Base-by-base conservation (phyloP, 2,329 filamentous ascomycete genomes). In the Cadophora sp. region DNA sequence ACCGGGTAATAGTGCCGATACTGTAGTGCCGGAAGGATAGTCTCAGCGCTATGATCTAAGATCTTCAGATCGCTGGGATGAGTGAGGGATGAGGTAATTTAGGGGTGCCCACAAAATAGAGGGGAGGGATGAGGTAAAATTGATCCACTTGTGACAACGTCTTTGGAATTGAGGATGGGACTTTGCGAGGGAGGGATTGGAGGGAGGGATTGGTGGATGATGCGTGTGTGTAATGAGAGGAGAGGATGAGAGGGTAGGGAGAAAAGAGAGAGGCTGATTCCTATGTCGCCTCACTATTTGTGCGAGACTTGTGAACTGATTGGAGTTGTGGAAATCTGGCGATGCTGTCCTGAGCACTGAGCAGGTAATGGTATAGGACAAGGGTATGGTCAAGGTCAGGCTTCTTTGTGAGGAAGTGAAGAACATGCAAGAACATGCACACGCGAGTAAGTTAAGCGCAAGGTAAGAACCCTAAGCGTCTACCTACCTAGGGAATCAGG, bases 21-120 rank as follows among this genome's bases (percentile, higher is more conserved):
- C n/a, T n/a, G n/a, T n/a, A n/a, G n/a, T n/a, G n/a, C n/a, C n/a
- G n/a, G n/a, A n/a, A n/a, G n/a, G n/a, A n/a, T n/a, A n/a, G n/a
- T n/a, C n/a, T n/a, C n/a, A n/a, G n/a, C 20, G 39, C 20, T 59
- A 45, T 45, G 56, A 59, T 30, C 56, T 59, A 59, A 59, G 56
- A 59, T 59, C 56, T 45, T 43, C 56, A 8, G 55, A 43, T 41
- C 36, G 30, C 51, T 55, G 27, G 51, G 51, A 55, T 55, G 51
- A 30, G 24, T 18, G 27, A 18, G 27, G 27, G 27, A 39, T 39
- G 53, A 33, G 4, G 30, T n/a, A n/a, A n/a, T n/a, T n/a, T n/a
- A n/a, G 16, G 16, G 16, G 16, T 13, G 6, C 14, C 53, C 53
- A 58, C 53, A 22, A 22, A 9, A 30, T 2, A 16, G 36, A 43